Evolutionary conservation across 2,329 filamentous ascomycete species (phyloP), one percentile per base, ranked within the genome.

Genomic region (Apiospora kogelbergensis): DNA sequence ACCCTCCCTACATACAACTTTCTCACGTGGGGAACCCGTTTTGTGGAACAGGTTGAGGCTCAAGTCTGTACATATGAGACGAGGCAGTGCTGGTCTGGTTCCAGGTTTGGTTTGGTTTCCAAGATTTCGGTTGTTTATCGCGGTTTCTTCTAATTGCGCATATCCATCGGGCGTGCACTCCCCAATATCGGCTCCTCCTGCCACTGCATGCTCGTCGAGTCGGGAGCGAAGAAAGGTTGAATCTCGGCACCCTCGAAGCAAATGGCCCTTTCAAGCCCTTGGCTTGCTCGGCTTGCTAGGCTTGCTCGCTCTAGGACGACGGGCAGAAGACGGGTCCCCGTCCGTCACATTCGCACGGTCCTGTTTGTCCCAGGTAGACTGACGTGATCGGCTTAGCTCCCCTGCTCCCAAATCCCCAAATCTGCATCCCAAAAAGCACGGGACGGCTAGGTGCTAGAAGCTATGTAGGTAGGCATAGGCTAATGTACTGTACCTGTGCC

Each of bases 21-120:
- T n/a, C 17, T 60, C 53, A 60, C 53, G 53, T 60, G 53, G 53
- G 53, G 53, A 60, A 60, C 30, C 53, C 53, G n/a, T 60, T 60
- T 37, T 60, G 30, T 60, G 53, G 53, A 60, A 60, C 53, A 20
- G 53, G 53, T 60, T 60, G 53, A 10, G 53, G 53, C 53, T 60
- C 53, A 60, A 60, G 53, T 60, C 53, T 37, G 30, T 37, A 60
- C 53, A 37, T 37, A 60, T 37, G 53, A 60, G 53, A 60, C 53
- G 53, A 37, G 53, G 53, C 53, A 60, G 53, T 60, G 53, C 30
- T 60, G 53, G 53, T 60, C 30, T 33, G 53, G 53, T 60, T 60
- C 53, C 53, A 60, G 53, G 53, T 60, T 60, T 60, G 53, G 53
- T 60, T 60, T 60, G 53, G 53, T 60, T 60, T 60, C 30, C 30